phyloP scores from a whole-genome alignment of 1,139 yeast species.

The Pichia sp. region DNA sequence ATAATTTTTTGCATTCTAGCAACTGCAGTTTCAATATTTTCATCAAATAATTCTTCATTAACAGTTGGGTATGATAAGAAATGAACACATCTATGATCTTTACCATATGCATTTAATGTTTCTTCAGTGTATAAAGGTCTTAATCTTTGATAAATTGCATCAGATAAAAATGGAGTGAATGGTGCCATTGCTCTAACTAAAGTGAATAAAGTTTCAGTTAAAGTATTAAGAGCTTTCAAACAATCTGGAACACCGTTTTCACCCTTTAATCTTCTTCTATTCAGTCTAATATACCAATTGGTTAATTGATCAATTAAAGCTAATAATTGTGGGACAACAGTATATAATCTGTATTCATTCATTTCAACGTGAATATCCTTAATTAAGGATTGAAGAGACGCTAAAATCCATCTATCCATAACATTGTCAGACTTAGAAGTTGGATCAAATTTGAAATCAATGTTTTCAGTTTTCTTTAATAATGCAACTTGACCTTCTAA shows the following conservation, averaged over 20 bases:
- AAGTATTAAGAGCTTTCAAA: conserved; percentile 76
- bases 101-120: conserved; percentile 41
- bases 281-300: conserved; percentile 98
- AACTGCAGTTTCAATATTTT: conserved; percentile 74
- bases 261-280: conserved; percentile 97
- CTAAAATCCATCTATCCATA: conserved; percentile 96
- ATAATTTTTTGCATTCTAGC: conserved; percentile 95
- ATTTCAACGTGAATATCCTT: conserved; percentile 83
- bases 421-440: conserved; percentile 66
- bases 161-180: conserved; percentile 94
- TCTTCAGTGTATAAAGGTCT: conserved; percentile 53
- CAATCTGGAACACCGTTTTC: conserved; percentile 82
- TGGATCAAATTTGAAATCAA: conserved; percentile 70
- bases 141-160: conserved; percentile 77
- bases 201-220: conserved; percentile 83
- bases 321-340: conserved; percentile 90
- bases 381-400: conserved; percentile 87
- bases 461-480: conserved; percentile 65
- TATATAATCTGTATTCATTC: conserved; percentile 82
- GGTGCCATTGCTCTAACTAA: conserved; percentile 98
- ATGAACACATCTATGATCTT: conserved; percentile 81
- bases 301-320: conserved; percentile 89
- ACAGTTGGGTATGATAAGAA: conserved; percentile 85
- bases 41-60: conserved; percentile 77
- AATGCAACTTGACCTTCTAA: conserved; percentile 91